Evolutionary conservation across 2,329 filamentous ascomycete genomes (phyloP), one percentile per base, ranked within the genome.

Genomic region (Lasiodiplodia citricola): DNA sequence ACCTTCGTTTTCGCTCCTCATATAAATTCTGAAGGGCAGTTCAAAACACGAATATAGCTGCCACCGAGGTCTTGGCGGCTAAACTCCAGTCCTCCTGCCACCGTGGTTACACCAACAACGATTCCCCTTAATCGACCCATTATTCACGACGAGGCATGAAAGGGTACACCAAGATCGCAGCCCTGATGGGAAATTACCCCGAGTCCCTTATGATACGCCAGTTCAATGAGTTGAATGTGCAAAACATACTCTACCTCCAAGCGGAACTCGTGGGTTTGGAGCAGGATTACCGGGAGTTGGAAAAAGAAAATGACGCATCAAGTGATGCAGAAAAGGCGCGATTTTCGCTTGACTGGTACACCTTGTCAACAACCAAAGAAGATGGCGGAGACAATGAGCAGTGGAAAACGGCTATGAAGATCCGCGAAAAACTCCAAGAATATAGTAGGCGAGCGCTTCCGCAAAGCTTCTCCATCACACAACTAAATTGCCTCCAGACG

Each of bases 211-310:
- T 66, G 31, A n/a, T 66, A 18, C 62, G 50, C 13, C 35, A 23
- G 7, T 66, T 66, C 37, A n/a, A 31, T 4, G 50, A 31, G 6
- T 21, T 66, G n/a, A 66, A 55, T 25, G 10, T 55, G 18, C 62
- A 55, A 35, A 66, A 66, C 8, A 23, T 66, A 2, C 51, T 66
- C n/a, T 66, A 66, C 35, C 21, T 66, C 11, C 62, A 55, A 37
- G 62, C 62, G 4, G 62, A 66, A 23, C 37, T 66, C 4, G 31
- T 55, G 2, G 62, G 21, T 21, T 35, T 66, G 10, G 62, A 66
- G 62, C 21, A 51, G 11, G 37, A 72, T 38, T 67, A 73, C n/a
- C 37, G 37, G 4, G 56, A 68, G 11, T 31, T 37, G 10, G 71
- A 72, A 55, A 11, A 14, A 13, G 37, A 18, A 18, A 70, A 72